Conservation (phyloP, 805 yeast species). For the Nematodospora valgi region DNA sequence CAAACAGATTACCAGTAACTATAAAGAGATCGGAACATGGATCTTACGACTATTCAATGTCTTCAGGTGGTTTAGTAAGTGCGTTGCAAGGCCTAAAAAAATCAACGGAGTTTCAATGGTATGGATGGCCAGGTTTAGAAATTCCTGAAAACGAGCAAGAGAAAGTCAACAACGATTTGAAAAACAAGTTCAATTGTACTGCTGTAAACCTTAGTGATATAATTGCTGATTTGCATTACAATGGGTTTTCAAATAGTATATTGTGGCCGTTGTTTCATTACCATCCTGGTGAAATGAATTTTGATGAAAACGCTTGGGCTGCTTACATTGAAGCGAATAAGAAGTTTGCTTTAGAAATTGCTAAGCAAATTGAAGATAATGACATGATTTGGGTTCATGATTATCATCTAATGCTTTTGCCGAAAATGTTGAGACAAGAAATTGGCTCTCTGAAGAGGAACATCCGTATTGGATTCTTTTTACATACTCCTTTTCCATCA, state of each 20-base stretch:
- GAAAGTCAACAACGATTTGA: constrained; percentile 65
- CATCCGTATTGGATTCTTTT: constrained; percentile 84
- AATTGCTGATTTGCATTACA: constrained; percentile 92
- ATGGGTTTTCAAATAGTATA: constrained; percentile 92
- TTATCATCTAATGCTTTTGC: constrained; percentile 93
- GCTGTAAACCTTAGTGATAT: constrained; percentile 88
- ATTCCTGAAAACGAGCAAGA: constrained; percentile 74
- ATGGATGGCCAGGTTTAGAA: constrained; percentile 94
- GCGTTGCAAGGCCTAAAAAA: constrained; percentile 90
- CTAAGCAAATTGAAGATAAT: constrained; percentile 66
- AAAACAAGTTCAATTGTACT: constrained; percentile 77
- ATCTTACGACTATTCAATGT: constrained; percentile 79
- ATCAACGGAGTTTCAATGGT: constrained; percentile 86
- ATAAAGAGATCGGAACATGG: constrained; percentile 63
- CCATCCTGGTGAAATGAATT: constrained; percentile 98
- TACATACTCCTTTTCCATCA: constrained; percentile 98
- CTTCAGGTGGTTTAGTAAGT: constrained; percentile 96
- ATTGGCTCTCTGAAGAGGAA: constrained; percentile 47
- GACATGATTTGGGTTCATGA: constrained; percentile 98
- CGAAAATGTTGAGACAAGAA: constrained; percentile 74
- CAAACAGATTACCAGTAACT: constrained; percentile 94
- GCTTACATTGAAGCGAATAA: constrained; percentile 93
- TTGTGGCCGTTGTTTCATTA: constrained; percentile 98
- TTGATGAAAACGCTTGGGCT: constrained; percentile 97
- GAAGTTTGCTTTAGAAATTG: constrained; percentile 72